phyloP scores from a whole-genome alignment of 371 early-diverging fungal species.

The Lichtheimia corymbifera region DNA sequence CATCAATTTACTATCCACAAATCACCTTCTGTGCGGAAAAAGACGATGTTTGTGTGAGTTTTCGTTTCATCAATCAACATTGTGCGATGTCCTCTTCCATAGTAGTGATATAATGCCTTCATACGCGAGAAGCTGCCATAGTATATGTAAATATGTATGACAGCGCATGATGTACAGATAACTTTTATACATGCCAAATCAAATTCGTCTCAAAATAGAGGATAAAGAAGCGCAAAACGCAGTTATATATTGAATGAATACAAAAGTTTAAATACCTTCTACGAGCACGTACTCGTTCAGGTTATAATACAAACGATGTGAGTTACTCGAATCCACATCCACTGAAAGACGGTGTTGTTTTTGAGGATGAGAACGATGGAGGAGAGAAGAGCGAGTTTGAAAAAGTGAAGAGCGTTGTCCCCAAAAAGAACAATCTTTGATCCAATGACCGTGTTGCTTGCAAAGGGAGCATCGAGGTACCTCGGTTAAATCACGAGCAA shows the following conservation, averaged over 20 bases:
- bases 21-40: too few relatives aligned
- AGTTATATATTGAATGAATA: background rate
- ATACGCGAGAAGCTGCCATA: too few relatives aligned
- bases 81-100: too few relatives aligned
- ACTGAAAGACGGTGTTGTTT: constrained; percentile 2
- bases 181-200: too few relatives aligned
- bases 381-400: too few relatives aligned
- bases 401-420: too few relatives aligned
- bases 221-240: background rate
- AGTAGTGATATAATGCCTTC: too few relatives aligned
- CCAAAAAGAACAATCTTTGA: constrained; percentile 11
- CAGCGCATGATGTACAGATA: too few relatives aligned
- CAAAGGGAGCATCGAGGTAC: constrained; percentile 12
- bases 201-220: background rate
- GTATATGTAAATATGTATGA: too few relatives aligned
- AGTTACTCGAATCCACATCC: background rate
- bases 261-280: constrained; percentile 6
- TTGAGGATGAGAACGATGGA: background rate
- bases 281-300: constrained; percentile 17
- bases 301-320: constrained; percentile 17
- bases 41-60: too few relatives aligned
- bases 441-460: constrained; percentile 20
- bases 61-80: too few relatives aligned
- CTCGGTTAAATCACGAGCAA: constrained; percentile 15
- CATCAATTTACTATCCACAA: too few relatives aligned